phyloP scores from a whole-genome alignment of 345 rosid genomes.

The Rhodamnia rubescens region DNA sequence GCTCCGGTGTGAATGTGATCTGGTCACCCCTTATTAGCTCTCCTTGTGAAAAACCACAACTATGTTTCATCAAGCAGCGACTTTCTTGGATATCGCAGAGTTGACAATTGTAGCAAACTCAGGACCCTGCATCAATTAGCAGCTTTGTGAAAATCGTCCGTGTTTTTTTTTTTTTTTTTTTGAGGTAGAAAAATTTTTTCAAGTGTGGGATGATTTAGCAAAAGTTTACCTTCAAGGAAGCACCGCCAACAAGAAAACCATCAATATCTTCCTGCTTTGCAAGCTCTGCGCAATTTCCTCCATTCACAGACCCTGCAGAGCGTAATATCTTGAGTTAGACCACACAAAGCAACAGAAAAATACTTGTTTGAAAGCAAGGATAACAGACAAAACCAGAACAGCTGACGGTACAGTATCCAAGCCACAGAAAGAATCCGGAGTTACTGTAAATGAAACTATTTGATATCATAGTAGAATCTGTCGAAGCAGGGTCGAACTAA shows the following conservation, averaged over 20 bases:
- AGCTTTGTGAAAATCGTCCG: background rate
- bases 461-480: background rate
- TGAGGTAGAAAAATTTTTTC: background rate
- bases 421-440: background rate
- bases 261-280: conserved; percentile 96
- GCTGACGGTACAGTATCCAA: background rate
- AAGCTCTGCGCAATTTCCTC: conserved; percentile 84
- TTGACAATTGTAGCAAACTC: conserved; percentile 93
- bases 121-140: conserved; percentile 54
- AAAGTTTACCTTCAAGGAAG: conserved; percentile 75
- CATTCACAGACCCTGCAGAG: conserved; percentile 80
- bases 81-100: conserved; percentile 82
- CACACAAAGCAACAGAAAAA: background rate
- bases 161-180: background rate
- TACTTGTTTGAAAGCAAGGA: background rate
- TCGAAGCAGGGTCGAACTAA: background rate
- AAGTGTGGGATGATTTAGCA: background rate
- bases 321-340: background rate
- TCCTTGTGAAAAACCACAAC: background rate
- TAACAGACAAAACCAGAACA: background rate
- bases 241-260: conserved; percentile 98
- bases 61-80: conserved; percentile 46
- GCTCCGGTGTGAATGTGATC: conserved; percentile 2
- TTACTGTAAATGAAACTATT: background rate
- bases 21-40: background rate